Evolutionary conservation across 805 yeast species (phyloP), one percentile per base, ranked within the genome.

Genomic region (Jamesozyma hellenica): DNA sequence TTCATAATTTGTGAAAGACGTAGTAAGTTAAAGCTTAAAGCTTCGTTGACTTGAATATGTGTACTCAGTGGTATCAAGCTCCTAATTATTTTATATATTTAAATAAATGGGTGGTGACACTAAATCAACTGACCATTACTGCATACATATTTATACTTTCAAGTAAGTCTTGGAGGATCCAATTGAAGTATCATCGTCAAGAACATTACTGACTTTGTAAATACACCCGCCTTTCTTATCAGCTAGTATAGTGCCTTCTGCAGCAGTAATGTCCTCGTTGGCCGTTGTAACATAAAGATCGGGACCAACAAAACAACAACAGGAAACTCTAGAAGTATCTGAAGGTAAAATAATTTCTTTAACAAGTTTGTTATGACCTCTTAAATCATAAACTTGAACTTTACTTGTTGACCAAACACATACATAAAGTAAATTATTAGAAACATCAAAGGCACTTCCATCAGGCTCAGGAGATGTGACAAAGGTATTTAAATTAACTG

Each of bases 281-380:
- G 81, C 95, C 15, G 79, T 70, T 3, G 94, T 82, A 28, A 85
- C 74, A 50, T 72, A 79, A 40, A 86, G 46, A 37, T 76, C 79
- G 51, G 75, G 72, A 15, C 74, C 59, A 6, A 87, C 94, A n/a
- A 82, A 80, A 42, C 82, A 68, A 2, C 79, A 70, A 31, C 79
- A 78, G 47, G 94, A 82, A 4, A 84, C 71, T 38, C 80, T 59
- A 43, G 79, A 66, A 16, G 64, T 55, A 4, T 77, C 70, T 0
- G 67, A 66, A 1, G 94, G 95, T 39, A 86, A 54, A 5, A 58
- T 36, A 50, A 67, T 71, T 36, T 68, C 70, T 47, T 72, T 71
- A 17, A 75, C 56, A 13, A 81, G 53, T 36, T 67, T 54, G 2
- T 86, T 87, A 1, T 57, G 41, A 7, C 44, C 37, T 10, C 21